phyloP scores from a whole-genome alignment of 495 filamentous ascomycete genomes.

The Clohesyomyces aquaticus region DNA sequence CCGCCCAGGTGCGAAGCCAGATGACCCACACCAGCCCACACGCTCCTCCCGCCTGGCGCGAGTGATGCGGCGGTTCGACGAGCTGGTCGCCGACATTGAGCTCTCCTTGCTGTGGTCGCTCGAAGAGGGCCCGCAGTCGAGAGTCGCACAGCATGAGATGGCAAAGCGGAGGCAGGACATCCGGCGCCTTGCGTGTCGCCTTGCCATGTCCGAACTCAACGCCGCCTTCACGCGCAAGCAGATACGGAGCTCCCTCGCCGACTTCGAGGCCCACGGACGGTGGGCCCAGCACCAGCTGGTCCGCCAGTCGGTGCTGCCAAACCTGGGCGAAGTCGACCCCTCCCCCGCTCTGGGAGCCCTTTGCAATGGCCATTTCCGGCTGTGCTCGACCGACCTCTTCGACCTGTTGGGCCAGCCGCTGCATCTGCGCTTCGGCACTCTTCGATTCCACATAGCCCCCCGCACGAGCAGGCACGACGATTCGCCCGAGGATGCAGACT shows the following conservation, averaged over 20 bases:
- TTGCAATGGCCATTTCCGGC: slow-evolving; percentile 28
- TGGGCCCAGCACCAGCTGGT: slow-evolving; percentile 17
- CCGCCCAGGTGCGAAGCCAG: slow-evolving; percentile 13
- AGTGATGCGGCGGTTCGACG: slow-evolving; percentile 24
- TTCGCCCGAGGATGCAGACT: neutral
- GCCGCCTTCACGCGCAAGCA: slow-evolving; percentile 26
- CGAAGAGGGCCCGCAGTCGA: neutral
- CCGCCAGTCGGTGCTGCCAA: neutral
- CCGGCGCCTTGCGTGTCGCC: slow-evolving; percentile 24
- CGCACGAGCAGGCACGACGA: neutral
- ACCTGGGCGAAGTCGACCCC: too few species aligned
- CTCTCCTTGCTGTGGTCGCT: slow-evolving; percentile 18
- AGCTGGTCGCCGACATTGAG: slow-evolving; percentile 27
- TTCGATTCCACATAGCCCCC: slow-evolving; percentile 20
- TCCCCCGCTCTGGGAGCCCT: slow-evolving; percentile 9
- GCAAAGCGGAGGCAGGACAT: slow-evolving; percentile 10
- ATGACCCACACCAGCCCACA: neutral
- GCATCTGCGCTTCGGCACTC: slow-evolving; percentile 31
- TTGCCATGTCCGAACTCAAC: slow-evolving; percentile 28
- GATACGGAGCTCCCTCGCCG: slow-evolving; percentile 15
- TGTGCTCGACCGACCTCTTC: slow-evolving; percentile 33
- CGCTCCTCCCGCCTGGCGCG: slow-evolving; percentile 15
- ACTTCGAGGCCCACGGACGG: slow-evolving; percentile 18
- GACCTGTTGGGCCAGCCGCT: slow-evolving; percentile 25
- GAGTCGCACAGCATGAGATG: neutral